Conservation (phyloP, 2,329 filamentous ascomycete genomes). For the Ophiostoma sp. region DNA sequence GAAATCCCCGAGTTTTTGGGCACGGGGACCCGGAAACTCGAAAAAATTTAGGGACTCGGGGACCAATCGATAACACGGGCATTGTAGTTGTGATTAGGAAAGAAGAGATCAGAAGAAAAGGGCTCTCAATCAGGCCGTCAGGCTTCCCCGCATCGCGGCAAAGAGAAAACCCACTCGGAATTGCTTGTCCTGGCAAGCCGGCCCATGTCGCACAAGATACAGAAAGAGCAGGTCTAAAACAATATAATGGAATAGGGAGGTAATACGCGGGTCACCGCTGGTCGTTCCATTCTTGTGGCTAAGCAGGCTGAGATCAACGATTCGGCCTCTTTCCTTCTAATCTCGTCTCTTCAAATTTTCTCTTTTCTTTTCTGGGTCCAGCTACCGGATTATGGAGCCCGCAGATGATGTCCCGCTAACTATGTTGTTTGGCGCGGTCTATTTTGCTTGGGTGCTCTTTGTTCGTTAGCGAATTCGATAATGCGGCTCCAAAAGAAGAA, state of each 20-base stretch:
- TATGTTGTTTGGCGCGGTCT: too few relatives aligned
- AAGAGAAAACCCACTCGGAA: background rate
- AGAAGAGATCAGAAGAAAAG: too few relatives aligned
- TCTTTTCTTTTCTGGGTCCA: background rate
- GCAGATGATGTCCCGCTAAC: background rate
- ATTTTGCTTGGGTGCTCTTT: background rate
- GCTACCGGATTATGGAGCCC: background rate
- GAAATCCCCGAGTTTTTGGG: background rate
- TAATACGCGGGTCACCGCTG: background rate
- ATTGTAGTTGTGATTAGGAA: background rate
- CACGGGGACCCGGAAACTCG: too few relatives aligned
- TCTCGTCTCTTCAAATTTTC: background rate
- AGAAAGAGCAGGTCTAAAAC: background rate
- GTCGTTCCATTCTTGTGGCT: background rate
- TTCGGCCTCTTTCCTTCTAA: background rate
- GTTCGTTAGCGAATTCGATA: background rate
- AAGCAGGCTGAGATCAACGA: background rate
- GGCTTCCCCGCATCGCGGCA: background rate
- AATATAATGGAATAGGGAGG: background rate
- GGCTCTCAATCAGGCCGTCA: too few relatives aligned
- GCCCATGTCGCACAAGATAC: background rate
- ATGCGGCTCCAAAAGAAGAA: background rate
- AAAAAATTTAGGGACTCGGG: background rate
- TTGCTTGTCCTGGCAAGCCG: background rate
- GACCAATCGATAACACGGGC: background rate